Evolutionary conservation across 2,329 filamentous ascomycete species (phyloP), one percentile per base, ranked within the genome.

Genomic region (Stachybotrys echinatus): DNA sequence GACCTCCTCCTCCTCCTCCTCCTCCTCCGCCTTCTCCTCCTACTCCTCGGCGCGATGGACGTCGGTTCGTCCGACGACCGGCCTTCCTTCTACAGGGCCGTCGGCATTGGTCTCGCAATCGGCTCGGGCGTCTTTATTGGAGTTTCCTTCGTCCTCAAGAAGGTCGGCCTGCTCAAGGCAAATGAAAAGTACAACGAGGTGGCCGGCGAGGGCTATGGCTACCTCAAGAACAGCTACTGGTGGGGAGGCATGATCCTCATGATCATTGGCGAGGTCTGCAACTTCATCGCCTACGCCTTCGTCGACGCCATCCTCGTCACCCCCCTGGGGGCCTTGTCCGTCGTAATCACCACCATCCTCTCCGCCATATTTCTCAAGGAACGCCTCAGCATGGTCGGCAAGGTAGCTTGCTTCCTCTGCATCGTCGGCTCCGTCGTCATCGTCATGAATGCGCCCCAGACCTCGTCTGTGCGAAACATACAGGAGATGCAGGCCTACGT

Each of bases 151-250:
- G 92, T 97, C 23, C 73, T 99, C 63, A 97, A 97, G 72, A 99
- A 99, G 73, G 79, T 89, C 52, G 94, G 94, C 5, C 72, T 99
- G 58, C 77, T 99, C 54, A 91, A 84, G 66, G 92, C 94, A 47
- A 99, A 97, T 69, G 84, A 89, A 60, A 97, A 97, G 68, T 97
- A 97, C 75, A 88, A 95, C 54, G 91, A 97, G 71, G 89, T 89
- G 57, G 92, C 94, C 1, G 94, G 94, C 52, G 92, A 97, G 69
- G 94, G 94, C 50, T 97, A 97, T 67, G 92, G 92, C 54, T 99
- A 97, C 67, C 82, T 99, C 60, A 96, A 95, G 74, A 97, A 97
- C 63, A 76, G 76, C 19, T 96, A 81, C 74, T 99, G 94, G 94
- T 99, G 94, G 94, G 69, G 75, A 2, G 94, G 94, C 59, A 97